phyloP scores from a whole-genome alignment of 371 early-diverging fungal species.

The Mortierella sp. region DNA sequence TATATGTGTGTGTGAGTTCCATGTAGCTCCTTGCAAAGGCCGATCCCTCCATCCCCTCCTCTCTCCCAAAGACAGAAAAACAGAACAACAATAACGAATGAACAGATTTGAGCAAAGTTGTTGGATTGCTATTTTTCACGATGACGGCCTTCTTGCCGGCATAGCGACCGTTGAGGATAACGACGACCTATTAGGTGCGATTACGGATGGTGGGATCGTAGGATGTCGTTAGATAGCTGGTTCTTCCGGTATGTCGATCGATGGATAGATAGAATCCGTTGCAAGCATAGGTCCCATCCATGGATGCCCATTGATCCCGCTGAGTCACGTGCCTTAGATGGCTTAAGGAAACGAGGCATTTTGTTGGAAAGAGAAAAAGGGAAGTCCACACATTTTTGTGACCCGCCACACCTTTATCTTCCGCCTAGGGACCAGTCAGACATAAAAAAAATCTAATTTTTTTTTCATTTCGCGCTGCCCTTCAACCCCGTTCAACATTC shows the following conservation, averaged over 20 bases:
- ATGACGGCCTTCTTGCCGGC: slow-evolving; percentile 99
- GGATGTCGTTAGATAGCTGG: slow-evolving; percentile 6
- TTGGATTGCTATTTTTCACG: slow-evolving; percentile 85
- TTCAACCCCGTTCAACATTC: not conserved
- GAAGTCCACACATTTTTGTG: slow-evolving; percentile 7
- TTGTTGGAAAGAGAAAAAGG: slow-evolving; percentile 16
- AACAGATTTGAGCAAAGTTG: slow-evolving; percentile 44
- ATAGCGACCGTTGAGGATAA: slow-evolving; percentile 96
- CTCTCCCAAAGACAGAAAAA: not conserved
- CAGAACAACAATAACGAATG: not conserved
- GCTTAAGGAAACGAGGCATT: slow-evolving; percentile 16
- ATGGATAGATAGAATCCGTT: slow-evolving; percentile 9
- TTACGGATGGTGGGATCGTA: not conserved
- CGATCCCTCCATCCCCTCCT: not conserved
- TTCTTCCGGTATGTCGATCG: slow-evolving; percentile 4
- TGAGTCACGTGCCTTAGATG: slow-evolving; percentile 9
- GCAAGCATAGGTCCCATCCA: not conserved
- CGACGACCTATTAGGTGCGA: slow-evolving; percentile 82
- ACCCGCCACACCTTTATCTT: not conserved
- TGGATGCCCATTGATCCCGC: not conserved
- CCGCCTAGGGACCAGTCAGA: too few relatives aligned
- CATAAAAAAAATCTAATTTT: too few relatives aligned
- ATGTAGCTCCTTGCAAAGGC: too few relatives aligned
- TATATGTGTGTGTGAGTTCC: too few relatives aligned
- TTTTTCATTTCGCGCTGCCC: too few relatives aligned